Base-by-base conservation (phyloP, 805 yeast genomes). In the Kodamaea hsintzibuensis region DNA sequence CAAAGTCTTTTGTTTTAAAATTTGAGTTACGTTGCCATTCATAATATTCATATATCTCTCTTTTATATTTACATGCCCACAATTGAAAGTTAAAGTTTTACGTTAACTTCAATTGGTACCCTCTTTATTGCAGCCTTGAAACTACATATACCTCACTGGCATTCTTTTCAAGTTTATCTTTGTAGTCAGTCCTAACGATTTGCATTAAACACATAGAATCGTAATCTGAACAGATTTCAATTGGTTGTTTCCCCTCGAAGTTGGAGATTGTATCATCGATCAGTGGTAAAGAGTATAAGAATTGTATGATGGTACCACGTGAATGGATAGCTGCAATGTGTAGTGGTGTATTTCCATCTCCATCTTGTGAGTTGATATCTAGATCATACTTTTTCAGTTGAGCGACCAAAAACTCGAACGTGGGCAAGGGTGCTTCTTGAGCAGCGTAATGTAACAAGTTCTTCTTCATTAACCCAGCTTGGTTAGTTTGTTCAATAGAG, bases 281-380 rank as follows among this genome's bases (percentile, higher is more conserved):
- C 22, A 14, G 44, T 6, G 44, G 44, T 13, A 40, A 14, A 3
- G 44, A 40, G 12, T 40, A 40, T 13, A 40, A 40, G 25, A 16
- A 40, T 17, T 40, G 44, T 17, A 40, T 40, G 19, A 40, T 17
- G 5, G 13, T 22, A 14, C 44, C 25, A 16, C 44, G 44, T 10
- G 17, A 40, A 17, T 16, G 25, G 9, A 12, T 40, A 5, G 98
- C 95, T 0, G 96, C 96, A 52, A 95, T 89, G 65, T 92, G 96
- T 55, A 95, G 76, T 47, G 97, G 92, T 0, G 99, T 95, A 67
- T 95, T 97, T 22, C 99, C 99, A 62, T 92, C 92, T 52, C 84
- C 77, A 71, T 95, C 99, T 58, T 87, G 89, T 13, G 88, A 87
- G 66, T 95, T 93, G 51, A 93, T 86, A 13, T 40, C 44, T 40